A percentile compares a stretch with the other conserved stretches of the same genome.
phyloP scores from a whole-genome alignment of 805 yeast species.

The Blastobotrys attinorum region DNA sequence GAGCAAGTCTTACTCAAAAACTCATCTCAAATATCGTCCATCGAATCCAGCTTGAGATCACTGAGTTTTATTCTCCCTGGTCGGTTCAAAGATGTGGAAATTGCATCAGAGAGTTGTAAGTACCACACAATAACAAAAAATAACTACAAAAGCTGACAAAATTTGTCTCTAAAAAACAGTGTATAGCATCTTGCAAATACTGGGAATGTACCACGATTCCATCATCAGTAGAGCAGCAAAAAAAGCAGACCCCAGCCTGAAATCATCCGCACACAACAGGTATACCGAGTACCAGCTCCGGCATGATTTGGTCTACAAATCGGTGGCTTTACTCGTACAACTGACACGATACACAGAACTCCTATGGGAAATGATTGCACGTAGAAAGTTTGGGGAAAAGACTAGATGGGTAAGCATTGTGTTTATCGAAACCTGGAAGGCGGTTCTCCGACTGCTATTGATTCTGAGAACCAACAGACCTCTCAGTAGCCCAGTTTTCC shows the following conservation, averaged over 20 bases:
- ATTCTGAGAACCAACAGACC: constrained; percentile 24
- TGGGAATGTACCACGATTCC: constrained; percentile 32
- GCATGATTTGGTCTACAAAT: constrained; percentile 19
- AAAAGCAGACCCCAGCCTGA: constrained; percentile 13
- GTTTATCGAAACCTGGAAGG: constrained; percentile 26
- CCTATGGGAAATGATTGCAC: constrained; percentile 31
- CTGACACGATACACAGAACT: constrained; percentile 30
- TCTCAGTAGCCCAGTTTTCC: constrained; percentile 24
- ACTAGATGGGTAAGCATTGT: constrained; percentile 27
- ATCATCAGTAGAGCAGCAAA: constrained; percentile 27
- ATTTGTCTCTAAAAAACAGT: too few relatives aligned
- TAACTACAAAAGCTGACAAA: not conserved
- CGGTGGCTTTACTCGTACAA: constrained; percentile 24
- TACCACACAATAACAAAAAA: not conserved
- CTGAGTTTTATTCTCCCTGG: constrained; percentile 33
- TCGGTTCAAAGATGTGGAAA: constrained; percentile 32
- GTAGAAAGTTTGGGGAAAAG: constrained; percentile 2
- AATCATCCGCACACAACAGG: constrained; percentile 22
- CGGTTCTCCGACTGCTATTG: constrained; percentile 26
- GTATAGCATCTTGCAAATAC: constrained; percentile 27
- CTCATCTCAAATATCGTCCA: constrained; percentile 30
- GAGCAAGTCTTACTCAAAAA: constrained; percentile 30
- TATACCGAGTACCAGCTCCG: constrained; percentile 21
- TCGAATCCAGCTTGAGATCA: constrained; percentile 30
- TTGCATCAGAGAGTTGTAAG: constrained; percentile 29